Evolutionary conservation across 2,329 filamentous ascomycete species (phyloP).

Genomic region (Fusarium sp.): DNA sequence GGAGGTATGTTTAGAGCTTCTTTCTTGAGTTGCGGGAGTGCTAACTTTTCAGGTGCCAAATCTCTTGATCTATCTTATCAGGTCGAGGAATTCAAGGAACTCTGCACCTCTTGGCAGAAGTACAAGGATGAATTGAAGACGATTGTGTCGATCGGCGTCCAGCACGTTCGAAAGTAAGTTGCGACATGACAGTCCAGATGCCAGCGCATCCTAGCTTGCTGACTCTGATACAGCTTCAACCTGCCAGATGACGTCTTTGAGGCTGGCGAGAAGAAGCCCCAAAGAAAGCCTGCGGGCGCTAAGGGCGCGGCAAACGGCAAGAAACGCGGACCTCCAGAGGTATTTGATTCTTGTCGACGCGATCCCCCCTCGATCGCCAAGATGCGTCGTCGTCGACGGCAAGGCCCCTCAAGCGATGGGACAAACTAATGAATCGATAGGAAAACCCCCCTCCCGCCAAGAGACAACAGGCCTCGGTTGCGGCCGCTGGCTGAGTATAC

Average conservation of each 20-base stretch:
- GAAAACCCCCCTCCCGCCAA: slow-evolving; percentile 53
- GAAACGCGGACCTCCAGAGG: slow-evolving; percentile 60
- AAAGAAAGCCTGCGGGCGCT: slow-evolving; percentile 58
- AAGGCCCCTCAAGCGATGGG: slow-evolving; percentile 10
- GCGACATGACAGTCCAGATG: neutral
- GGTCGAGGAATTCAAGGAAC: slow-evolving; percentile 85
- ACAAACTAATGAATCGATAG: slow-evolving; percentile 45
- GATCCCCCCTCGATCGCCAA: slow-evolving; percentile 19
- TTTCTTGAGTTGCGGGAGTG: slow-evolving; percentile 3
- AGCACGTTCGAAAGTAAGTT: slow-evolving; percentile 84
- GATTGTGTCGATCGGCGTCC: slow-evolving; percentile 71
- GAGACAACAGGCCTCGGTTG: slow-evolving; percentile 53
- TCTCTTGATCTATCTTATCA: slow-evolving; percentile 80
- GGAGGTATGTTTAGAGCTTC: slow-evolving; percentile 64
- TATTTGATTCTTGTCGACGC: slow-evolving; percentile 45
- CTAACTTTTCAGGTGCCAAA: slow-evolving; percentile 65
- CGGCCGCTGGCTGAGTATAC: slow-evolving; percentile 50
- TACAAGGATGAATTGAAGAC: slow-evolving; percentile 75
- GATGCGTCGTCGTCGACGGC: slow-evolving; percentile 14
- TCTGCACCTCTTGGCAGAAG: slow-evolving; percentile 77
- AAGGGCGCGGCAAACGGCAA: slow-evolving; percentile 53
- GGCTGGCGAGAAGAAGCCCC: slow-evolving; percentile 76
- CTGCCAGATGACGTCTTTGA: slow-evolving; percentile 91
- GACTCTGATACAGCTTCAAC: slow-evolving; percentile 68
- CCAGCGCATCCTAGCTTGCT: slow-evolving; percentile 11